Percentiles rank a stretch among this genome's conserved stretches.
Evolutionary conservation across 2,329 filamentous ascomycete species (phyloP).

Genomic region (Zasmidium citrigriseum): DNA sequence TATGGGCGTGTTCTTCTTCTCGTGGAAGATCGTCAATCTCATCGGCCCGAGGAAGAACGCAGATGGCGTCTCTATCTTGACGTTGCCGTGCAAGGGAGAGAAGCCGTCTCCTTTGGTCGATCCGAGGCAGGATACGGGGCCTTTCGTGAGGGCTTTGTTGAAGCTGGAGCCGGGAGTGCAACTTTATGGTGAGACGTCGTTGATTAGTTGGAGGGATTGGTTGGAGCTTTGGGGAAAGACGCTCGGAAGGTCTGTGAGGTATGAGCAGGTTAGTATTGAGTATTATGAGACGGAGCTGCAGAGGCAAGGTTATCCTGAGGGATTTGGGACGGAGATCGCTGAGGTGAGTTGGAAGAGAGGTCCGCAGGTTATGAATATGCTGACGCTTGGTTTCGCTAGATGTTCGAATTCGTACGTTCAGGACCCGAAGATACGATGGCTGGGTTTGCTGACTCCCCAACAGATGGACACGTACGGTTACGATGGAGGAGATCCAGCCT

Average conservation of each 20-base stretch:
- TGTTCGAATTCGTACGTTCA: neutral
- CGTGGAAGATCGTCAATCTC: slow-evolving; percentile 2
- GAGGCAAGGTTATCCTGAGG: neutral
- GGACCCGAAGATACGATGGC: too few relatives aligned
- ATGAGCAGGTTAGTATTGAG: slow-evolving; percentile 16
- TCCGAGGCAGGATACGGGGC: slow-evolving; percentile 14
- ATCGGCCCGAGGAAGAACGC: neutral
- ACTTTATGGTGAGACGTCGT: slow-evolving; percentile 27
- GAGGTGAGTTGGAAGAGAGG: neutral
- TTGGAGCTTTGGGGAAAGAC: slow-evolving; percentile 26
- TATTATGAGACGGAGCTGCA: slow-evolving; percentile 1
- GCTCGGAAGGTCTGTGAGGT: slow-evolving; percentile 23
- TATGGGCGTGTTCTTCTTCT: slow-evolving; percentile 3
- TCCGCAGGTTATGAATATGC: too few relatives aligned
- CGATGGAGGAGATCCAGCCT: neutral
- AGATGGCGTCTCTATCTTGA: slow-evolving; percentile 19
- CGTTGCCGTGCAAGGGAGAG: slow-evolving; percentile 20
- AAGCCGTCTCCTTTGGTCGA: slow-evolving; percentile 10
- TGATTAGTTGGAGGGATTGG: slow-evolving; percentile 31
- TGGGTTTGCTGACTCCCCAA: too few relatives aligned
- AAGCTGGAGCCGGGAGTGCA: slow-evolving; percentile 25
- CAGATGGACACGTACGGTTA: slow-evolving; percentile 1
- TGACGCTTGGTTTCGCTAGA: too few relatives aligned
- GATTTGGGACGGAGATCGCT: slow-evolving; percentile 1
- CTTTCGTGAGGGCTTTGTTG: slow-evolving; percentile 30